These are phyloP conservation scores for Dictyostelium discoideum DNA, from an alignment of 78 protist genomes.

Conservation along the genomic window dicty_2.7 NC_007089.4:4214501-4215000, in stretches of 20 bases:
- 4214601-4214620: not conserved
- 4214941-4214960: not conserved
- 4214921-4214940: not conserved
- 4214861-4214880: constrained; percentile 37
- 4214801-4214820: constrained; percentile 20
- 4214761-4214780: constrained; percentile 34
- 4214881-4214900: constrained; percentile 15
- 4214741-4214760: not conserved
- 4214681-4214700: not conserved
- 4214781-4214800: constrained; percentile 4
- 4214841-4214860: constrained; percentile 24
- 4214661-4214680: not conserved
- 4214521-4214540: constrained; percentile 22
- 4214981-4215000: not conserved
- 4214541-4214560: constrained; percentile 3
- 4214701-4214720: not conserved
- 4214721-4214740: not conserved
- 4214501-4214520: not conserved
- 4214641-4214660: constrained; percentile 2
- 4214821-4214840: not conserved
- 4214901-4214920: not conserved
- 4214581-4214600: constrained; percentile 18
- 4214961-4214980: not conserved
- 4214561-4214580: not conserved
- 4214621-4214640: not conserved